These are phyloP conservation scores for Dactylellina parvicollis DNA, from an alignment of 2,329 filamentous ascomycete species.

Conservation along the genomic window DNA sequence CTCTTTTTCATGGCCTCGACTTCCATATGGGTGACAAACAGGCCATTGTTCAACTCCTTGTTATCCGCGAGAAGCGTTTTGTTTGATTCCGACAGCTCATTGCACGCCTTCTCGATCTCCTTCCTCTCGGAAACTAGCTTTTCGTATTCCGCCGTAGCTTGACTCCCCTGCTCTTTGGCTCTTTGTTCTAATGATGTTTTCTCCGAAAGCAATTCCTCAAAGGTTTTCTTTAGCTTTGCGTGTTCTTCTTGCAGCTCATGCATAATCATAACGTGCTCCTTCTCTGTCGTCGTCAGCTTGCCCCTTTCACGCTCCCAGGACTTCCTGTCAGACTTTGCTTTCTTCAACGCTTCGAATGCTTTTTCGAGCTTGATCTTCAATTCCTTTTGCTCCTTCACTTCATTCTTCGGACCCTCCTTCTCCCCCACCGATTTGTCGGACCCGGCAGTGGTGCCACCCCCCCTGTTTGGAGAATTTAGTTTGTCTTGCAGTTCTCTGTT, in stretches of 20 bases:
- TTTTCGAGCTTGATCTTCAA: not conserved
- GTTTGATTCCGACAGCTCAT: not conserved
- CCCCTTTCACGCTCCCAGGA: not conserved
- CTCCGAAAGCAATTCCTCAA: not conserved
- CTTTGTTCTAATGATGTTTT: not conserved
- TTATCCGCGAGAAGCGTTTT: not conserved
- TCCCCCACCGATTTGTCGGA: constrained; percentile 15
- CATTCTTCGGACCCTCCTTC: not conserved
- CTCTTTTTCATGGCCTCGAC: constrained; percentile 18
- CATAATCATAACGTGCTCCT: not conserved
- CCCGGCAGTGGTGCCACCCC: not conserved
- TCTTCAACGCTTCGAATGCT: not conserved
- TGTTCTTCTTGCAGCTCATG: not conserved
- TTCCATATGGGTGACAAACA: constrained; percentile 8
- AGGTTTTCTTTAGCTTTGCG: not conserved
- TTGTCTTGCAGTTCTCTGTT: constrained; percentile 16
- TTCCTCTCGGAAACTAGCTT: constrained; percentile 2
- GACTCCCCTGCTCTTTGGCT: not conserved
- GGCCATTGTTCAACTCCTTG: constrained; percentile 19
- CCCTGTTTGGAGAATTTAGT: not conserved
- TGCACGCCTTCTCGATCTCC: constrained; percentile 5
- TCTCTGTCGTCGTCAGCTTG: not conserved
- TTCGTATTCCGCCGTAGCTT: not conserved
- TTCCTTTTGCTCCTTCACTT: not conserved
- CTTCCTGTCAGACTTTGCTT: not conserved